A percentile compares a stretch with the other conserved stretches of the same genome.
phyloP scores from a whole-genome alignment of 208 protist genomes.

The Acanthamoeba comandoni region DNA sequence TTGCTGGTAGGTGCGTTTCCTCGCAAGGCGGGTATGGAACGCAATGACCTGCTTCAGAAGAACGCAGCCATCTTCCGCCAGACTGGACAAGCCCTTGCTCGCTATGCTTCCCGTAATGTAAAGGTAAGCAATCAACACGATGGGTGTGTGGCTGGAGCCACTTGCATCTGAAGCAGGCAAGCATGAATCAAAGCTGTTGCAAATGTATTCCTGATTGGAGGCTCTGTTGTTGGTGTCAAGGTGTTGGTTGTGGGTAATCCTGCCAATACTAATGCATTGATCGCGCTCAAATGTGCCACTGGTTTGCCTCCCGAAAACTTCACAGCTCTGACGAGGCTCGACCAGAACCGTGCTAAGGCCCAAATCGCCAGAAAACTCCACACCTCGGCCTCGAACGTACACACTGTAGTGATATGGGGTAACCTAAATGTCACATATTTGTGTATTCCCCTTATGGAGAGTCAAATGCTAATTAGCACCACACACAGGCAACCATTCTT shows the following conservation, averaged over 20 bases:
- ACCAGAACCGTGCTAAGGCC: conserved; percentile 95
- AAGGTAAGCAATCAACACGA: conserved; percentile 80
- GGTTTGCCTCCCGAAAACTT: conserved; percentile 92
- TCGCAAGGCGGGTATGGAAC: conserved; percentile 94
- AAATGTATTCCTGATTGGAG: background rate
- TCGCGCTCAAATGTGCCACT: conserved; percentile 89
- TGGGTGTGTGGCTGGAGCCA: no score
- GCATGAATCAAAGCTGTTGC: background rate
- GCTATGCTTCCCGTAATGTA: conserved; percentile 90
- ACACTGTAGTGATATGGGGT: conserved; percentile 62
- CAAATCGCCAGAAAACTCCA: conserved; percentile 89
- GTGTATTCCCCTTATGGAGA: background rate
- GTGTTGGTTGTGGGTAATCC: conserved; percentile 96
- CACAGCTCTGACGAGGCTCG: conserved; percentile 95
- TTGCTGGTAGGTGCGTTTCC: conserved; percentile 91
- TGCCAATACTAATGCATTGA: conserved; percentile 97
- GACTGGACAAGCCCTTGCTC: conserved; percentile 92
- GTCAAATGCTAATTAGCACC: background rate
- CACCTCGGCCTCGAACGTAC: background rate
- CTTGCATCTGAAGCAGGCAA: no score
- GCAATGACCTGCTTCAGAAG: conserved; percentile 94
- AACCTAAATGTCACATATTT: background rate
- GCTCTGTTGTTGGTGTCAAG: conserved; percentile 68
- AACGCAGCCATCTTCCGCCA: conserved; percentile 96
- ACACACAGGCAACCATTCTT: conserved; percentile 96